Conservation (phyloP, 2,329 filamentous ascomycete species). For the Pestalotiopsis sp. region DNA sequence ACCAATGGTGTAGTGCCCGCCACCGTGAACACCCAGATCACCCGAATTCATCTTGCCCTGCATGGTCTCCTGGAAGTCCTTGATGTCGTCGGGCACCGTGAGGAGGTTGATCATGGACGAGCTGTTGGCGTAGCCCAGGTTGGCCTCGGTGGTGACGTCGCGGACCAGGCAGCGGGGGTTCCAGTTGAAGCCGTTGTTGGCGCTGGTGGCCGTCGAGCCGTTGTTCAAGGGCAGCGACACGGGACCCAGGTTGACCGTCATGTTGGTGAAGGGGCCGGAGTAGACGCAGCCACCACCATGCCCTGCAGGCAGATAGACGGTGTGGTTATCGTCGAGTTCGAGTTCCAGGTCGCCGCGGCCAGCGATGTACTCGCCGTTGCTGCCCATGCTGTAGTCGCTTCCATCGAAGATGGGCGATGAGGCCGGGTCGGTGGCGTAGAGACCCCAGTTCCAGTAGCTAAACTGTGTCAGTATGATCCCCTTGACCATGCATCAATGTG, state of each 20-base stretch:
- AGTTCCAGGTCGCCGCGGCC: background rate
- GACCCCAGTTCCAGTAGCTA: constrained; percentile 41
- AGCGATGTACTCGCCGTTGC: constrained; percentile 25
- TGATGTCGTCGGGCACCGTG: constrained; percentile 20
- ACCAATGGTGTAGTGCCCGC: constrained; percentile 37
- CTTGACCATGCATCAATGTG: background rate
- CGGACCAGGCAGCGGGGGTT: constrained; percentile 16
- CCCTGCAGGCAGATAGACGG: constrained; percentile 20
- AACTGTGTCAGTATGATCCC: constrained; percentile 19
- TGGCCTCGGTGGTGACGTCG: constrained; percentile 27
- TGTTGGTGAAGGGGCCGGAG: constrained; percentile 31
- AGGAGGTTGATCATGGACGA: constrained; percentile 20
- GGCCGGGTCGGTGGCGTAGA: constrained; percentile 30
- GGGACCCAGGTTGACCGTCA: constrained; percentile 27
- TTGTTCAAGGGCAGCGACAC: constrained; percentile 26
- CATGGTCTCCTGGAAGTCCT: constrained; percentile 18
- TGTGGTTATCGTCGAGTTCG: constrained; percentile 13
- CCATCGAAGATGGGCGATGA: constrained; percentile 37
- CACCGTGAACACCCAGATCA: constrained; percentile 30
- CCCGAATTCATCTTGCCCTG: constrained; percentile 2
- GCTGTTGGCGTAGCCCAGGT: constrained; percentile 24
- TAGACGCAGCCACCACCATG: constrained; percentile 33
- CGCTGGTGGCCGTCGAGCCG: constrained; percentile 27
- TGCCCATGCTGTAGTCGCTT: constrained; percentile 36
- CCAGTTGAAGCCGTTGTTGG: constrained; percentile 6